These are phyloP conservation scores for Cercospora nicotianae DNA, from an alignment of 2,329 filamentous ascomycete species.

Conservation along the genomic window DNA sequence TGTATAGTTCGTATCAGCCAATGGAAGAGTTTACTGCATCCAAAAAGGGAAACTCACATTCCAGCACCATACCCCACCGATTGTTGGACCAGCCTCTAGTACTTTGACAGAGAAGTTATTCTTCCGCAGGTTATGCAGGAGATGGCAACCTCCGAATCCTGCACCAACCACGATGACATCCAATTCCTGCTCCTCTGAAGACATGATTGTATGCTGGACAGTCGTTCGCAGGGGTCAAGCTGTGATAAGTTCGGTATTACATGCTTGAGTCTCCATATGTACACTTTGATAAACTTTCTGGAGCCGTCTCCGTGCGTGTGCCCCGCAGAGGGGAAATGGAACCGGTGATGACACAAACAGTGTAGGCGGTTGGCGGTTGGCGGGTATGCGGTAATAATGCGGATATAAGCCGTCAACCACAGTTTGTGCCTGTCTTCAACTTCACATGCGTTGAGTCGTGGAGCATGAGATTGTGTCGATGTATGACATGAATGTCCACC, in stretches of 20 bases:
- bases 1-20: too few species aligned
- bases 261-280: neutral
- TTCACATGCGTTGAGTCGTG: neutral
- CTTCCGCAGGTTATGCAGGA: slow-evolving; percentile 33
- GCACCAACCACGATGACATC: slow-evolving; percentile 23
- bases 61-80: slow-evolving; percentile 39
- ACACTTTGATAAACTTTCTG: neutral
- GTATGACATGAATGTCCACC: neutral
- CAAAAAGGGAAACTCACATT: neutral
- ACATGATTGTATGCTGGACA: neutral
- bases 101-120: slow-evolving; percentile 36
- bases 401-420: neutral
- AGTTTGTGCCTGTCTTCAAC: neutral
- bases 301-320: neutral
- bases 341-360: neutral
- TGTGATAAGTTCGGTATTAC: neutral
- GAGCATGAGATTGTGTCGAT: neutral
- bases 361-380: neutral
- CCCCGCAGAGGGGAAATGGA: neutral
- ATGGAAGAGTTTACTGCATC: too few species aligned
- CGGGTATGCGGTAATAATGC: neutral
- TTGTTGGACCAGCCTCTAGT: slow-evolving; percentile 36
- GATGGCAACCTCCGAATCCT: slow-evolving; percentile 25
- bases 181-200: slow-evolving; percentile 5
- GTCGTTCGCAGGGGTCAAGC: neutral